A percentile compares a stretch with the other conserved stretches of the same genome.
Evolutionary conservation across 108 stramenopile genomes (phyloP).

Genomic region (Nitzschia putrida): DNA sequence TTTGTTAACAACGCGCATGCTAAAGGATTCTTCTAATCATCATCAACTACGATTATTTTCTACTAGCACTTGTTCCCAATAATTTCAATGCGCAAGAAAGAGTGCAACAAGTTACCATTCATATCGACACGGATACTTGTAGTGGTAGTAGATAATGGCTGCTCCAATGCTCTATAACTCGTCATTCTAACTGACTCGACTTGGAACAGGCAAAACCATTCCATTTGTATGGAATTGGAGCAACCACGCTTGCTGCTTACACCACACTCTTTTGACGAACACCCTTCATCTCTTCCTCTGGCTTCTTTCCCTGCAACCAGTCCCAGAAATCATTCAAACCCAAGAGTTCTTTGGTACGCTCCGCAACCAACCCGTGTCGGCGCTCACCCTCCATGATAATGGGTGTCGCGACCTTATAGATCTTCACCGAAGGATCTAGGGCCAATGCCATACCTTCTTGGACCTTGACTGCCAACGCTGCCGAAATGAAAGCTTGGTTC

Average conservation of each 20-base stretch:
- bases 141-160: too few species aligned
- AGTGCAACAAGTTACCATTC: too few species aligned
- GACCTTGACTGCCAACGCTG: constrained; percentile 61
- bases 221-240: too few species aligned
- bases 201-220: too few species aligned
- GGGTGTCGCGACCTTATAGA: constrained; percentile 52
- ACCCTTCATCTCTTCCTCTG: constrained; percentile 31
- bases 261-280: too few species aligned
- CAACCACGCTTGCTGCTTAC: too few species aligned
- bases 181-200: too few species aligned
- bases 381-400: constrained; percentile 55
- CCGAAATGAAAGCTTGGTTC: constrained; percentile 59
- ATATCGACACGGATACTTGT: too few species aligned
- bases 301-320: constrained; percentile 33
- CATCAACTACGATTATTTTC: background rate
- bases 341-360: constrained; percentile 23
- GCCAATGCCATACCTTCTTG: constrained; percentile 68
- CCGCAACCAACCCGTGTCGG: constrained; percentile 16
- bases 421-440: constrained; percentile 52
- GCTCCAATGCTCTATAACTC: too few species aligned
- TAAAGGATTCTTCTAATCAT: constrained; percentile 74
- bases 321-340: background rate
- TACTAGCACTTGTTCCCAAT: background rate
- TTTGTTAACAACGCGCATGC: constrained; percentile 85
- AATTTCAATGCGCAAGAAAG: background rate